These are phyloP conservation scores for Evernia prunastri DNA, from an alignment of 495 filamentous ascomycete genomes.

Conservation along the genomic window DNA sequence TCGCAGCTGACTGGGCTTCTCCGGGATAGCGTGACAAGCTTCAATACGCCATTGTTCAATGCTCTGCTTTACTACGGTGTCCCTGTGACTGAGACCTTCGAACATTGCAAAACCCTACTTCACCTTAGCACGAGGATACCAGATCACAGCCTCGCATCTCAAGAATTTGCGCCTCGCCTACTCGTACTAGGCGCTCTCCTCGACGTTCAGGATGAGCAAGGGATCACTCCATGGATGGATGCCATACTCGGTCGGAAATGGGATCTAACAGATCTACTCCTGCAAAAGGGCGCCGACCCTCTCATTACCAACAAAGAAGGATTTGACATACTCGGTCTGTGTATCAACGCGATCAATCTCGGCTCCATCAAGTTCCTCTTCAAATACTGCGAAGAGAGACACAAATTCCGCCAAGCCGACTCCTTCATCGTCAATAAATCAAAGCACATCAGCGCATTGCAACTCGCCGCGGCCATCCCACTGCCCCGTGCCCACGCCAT, in stretches of 20 bases:
- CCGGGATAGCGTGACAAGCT: conserved; percentile 22
- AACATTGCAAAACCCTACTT: conserved; percentile 22
- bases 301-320: conserved; percentile 24
- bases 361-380: conserved; percentile 26
- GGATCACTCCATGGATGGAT: conserved; percentile 27
- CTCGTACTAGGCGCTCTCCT: conserved; percentile 17
- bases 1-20: conserved; percentile 15
- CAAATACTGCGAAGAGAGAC: conserved; percentile 22
- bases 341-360: conserved; percentile 25
- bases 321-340: conserved; percentile 25
- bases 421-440: conserved; percentile 26
- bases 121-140: conserved; percentile 28
- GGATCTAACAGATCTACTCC: conserved; percentile 26
- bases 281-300: conserved; percentile 23
- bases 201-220: conserved; percentile 17
- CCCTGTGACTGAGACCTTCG: conserved; percentile 8
- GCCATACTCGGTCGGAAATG: conserved; percentile 28
- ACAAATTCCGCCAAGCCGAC: conserved; percentile 13
- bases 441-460: conserved; percentile 26
- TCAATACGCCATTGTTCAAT: conserved; percentile 18
- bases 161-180: conserved; percentile 23
- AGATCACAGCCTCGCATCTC: conserved; percentile 19
- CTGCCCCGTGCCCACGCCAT: conserved; percentile 24
- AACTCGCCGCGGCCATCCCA: conserved; percentile 19
- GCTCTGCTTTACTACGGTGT: conserved; percentile 22